phyloP scores from a whole-genome alignment of 495 filamentous ascomycete species.

The Amphirosellinia nigrospora region DNA sequence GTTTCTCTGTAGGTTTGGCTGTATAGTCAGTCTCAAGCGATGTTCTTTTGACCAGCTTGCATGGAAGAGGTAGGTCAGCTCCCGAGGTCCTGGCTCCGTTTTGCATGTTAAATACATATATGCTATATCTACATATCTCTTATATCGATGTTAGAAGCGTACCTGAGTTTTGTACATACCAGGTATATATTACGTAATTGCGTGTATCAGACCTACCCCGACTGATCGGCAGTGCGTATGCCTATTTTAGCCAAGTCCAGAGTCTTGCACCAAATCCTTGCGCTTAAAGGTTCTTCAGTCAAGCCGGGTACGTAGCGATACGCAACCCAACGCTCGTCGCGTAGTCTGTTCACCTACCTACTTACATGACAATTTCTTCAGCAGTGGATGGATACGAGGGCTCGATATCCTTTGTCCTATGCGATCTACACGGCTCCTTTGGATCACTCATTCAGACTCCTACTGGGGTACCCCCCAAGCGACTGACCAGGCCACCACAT shows the following conservation, averaged over 20 bases:
- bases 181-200: no score
- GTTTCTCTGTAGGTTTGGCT: not conserved
- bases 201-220: no score
- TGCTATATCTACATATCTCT: not conserved
- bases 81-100: not conserved
- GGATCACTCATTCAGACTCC: not conserved
- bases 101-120: not conserved
- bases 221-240: no score
- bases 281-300: not conserved
- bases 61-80: not conserved
- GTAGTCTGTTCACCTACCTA: not conserved
- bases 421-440: not conserved
- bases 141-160: no score
- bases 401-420: conserved; percentile 6
- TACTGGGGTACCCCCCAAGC: not conserved
- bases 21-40: not conserved
- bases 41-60: conserved; percentile 12
- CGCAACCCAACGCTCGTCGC: conserved; percentile 3
- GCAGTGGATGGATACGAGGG: not conserved
- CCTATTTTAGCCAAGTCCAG: no score
- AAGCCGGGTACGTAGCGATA: not conserved
- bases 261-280: not conserved
- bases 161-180: no score
- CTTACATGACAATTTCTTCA: conserved; percentile 10
- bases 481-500: not conserved